phyloP scores from a whole-genome alignment of 306 rosid genomes.

The Cicer bijugum region DNA sequence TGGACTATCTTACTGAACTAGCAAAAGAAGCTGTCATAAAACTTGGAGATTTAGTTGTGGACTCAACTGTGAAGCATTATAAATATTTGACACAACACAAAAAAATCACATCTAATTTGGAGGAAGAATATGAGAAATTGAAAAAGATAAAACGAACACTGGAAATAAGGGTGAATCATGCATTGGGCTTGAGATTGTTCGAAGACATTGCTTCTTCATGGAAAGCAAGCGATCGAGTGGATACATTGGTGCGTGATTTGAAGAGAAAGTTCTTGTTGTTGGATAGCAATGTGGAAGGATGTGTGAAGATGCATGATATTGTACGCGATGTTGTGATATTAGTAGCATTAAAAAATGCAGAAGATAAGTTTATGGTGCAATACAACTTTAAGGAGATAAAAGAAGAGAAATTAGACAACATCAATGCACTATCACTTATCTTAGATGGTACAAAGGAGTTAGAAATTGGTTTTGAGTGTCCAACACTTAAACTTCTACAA shows the following conservation, averaged over 20 bases:
- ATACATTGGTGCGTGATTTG: conserved; percentile 25
- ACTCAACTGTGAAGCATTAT: not conserved
- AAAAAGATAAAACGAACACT: not conserved
- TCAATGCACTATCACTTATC: conserved; percentile 9
- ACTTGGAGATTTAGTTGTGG: not conserved
- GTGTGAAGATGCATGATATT: conserved; percentile 32
- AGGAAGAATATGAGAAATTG: not conserved
- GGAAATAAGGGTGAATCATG: not conserved
- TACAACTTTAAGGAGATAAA: not conserved
- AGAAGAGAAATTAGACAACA: not conserved
- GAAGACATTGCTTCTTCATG: not conserved
- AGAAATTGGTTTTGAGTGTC: not conserved
- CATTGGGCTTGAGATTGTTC: conserved; percentile 38
- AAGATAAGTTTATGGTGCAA: not conserved
- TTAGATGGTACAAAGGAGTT: not conserved
- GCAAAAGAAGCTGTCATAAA: not conserved
- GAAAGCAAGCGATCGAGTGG: conserved; percentile 40
- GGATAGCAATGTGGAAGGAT: conserved; percentile 32
- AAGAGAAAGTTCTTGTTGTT: conserved; percentile 38
- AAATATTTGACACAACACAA: not conserved
- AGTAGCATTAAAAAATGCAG: not conserved
- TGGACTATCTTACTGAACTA: not conserved
- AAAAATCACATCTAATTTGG: not conserved
- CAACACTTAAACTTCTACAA: not conserved
- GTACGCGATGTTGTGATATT: conserved; percentile 29